These are phyloP conservation scores for Capsicum rhomboideum DNA, from an alignment of 257 asterid species.

Conservation along the genomic window DNA sequence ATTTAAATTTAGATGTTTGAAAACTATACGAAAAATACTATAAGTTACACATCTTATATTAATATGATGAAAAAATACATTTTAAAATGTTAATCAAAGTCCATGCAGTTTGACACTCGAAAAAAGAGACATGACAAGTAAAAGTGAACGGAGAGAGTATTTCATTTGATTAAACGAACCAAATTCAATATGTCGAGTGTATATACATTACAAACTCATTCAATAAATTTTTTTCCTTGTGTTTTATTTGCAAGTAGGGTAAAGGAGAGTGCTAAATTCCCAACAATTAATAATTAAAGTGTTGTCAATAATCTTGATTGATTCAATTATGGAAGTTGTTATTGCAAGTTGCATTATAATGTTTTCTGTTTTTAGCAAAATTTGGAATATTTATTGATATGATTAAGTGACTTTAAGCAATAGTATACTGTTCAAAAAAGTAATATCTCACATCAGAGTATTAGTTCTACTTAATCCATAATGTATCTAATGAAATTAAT, in stretches of 20 bases:
- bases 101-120: too few species aligned
- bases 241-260: background rate
- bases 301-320: background rate
- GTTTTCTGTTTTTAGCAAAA: background rate
- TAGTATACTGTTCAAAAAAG: background rate
- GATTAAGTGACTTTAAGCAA: background rate
- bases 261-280: background rate
- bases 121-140: too few species aligned
- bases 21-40: too few species aligned
- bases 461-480: background rate
- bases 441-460: background rate
- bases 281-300: background rate
- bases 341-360: background rate
- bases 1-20: too few species aligned
- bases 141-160: too few species aligned
- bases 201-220: background rate
- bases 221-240: background rate
- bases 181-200: background rate
- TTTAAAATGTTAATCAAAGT: too few species aligned
- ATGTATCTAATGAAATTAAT: background rate
- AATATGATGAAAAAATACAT: too few species aligned
- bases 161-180: too few species aligned
- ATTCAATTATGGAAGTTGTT: background rate
- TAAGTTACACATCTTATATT: too few species aligned
- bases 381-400: background rate